These are phyloP conservation scores for Cystobasidiopsis lactophilus DNA, from an alignment of 768 basidiomycete species.

Conservation along the genomic window DNA sequence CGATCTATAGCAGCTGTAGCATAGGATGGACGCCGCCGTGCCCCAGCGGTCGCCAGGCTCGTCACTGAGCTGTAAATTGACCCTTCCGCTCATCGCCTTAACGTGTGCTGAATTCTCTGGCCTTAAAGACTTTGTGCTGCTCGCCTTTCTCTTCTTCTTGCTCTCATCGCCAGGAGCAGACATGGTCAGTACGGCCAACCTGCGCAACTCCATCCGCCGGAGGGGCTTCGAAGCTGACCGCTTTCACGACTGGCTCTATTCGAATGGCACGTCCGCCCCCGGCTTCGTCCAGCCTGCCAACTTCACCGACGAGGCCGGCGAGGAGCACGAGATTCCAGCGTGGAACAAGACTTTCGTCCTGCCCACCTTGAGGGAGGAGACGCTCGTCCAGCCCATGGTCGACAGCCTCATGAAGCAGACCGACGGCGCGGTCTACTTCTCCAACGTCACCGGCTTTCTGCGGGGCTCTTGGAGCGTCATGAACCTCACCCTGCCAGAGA, in stretches of 20 bases:
- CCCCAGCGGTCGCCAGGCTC: no score
- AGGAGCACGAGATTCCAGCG: no score
- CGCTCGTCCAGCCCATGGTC: background rate
- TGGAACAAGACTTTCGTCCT: conserved; percentile 1
- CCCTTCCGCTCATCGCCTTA: no score
- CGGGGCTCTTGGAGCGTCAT: conserved; percentile 1
- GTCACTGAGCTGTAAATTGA: no score
- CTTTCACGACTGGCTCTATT: background rate
- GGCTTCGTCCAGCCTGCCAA: background rate
- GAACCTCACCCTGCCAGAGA: background rate
- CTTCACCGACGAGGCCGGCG: no score
- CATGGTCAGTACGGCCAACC: background rate
- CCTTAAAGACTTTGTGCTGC: background rate
- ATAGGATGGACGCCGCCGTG: background rate
- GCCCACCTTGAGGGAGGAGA: background rate
- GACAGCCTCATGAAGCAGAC: background rate
- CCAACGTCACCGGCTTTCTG: conserved; percentile 9
- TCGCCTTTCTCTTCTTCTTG: background rate
- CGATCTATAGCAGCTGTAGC: no score
- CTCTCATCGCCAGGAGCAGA: background rate
- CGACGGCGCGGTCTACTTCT: background rate
- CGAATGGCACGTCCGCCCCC: background rate
- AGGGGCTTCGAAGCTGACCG: background rate
- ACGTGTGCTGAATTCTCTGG: no score
- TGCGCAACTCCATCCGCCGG: background rate